A percentile compares a stretch with the other conserved stretches of the same genome.
Conservation (phyloP, 2,329 filamentous ascomycete species). For the Raffaelea arxii region DNA sequence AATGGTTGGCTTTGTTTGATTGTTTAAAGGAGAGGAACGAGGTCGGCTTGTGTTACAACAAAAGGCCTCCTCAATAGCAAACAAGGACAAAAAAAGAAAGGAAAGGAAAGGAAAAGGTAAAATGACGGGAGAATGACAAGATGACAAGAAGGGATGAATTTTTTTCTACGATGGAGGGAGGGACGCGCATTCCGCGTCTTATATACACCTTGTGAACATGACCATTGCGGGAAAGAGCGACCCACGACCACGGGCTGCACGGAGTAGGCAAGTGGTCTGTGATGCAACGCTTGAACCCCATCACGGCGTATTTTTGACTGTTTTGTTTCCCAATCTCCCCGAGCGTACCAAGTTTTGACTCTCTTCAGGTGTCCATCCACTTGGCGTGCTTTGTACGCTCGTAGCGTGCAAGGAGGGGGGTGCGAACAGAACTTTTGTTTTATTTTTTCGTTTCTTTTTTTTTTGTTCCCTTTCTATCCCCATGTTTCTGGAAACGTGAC, state of each 20-base stretch:
- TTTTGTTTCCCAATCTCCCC: too few species aligned
- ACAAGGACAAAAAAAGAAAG: neutral
- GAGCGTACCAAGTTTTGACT: too few species aligned
- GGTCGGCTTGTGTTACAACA: conserved; percentile 1
- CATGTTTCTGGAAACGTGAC: too few species aligned
- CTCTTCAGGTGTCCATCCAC: too few species aligned
- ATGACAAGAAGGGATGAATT: neutral
- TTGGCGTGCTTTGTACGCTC: too few species aligned
- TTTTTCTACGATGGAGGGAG: neutral
- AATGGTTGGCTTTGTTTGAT: too few species aligned
- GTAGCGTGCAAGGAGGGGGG: too few species aligned
- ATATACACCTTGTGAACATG: neutral
- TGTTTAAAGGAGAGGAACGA: conserved; percentile 6
- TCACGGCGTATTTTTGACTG: neutral
- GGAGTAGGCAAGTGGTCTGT: neutral
- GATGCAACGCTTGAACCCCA: neutral
- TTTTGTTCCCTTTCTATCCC: too few species aligned
- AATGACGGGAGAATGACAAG: neutral
- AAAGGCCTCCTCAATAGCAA: neutral
- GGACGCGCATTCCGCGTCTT: neutral
- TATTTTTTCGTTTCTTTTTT: too few species aligned
- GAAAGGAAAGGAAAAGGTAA: neutral
- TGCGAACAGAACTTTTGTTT: too few species aligned
- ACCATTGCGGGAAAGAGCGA: neutral
- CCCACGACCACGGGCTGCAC: neutral